Evolutionary conservation across 2,329 filamentous ascomycete species (phyloP).

Genomic region (Cladosporium velox): DNA sequence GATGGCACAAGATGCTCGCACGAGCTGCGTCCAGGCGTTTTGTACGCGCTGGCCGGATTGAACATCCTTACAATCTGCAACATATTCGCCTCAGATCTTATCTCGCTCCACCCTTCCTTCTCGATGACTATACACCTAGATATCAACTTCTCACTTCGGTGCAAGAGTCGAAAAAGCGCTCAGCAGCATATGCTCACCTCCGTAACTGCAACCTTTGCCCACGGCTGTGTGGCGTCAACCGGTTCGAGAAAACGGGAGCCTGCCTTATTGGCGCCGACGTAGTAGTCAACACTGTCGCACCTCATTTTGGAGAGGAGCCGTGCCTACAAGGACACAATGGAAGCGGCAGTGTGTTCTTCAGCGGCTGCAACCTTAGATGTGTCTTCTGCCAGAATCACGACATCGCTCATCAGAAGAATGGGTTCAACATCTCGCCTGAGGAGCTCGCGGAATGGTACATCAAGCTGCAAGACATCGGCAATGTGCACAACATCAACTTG

Average conservation of each 20-base stretch:
- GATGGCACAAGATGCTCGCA: slow-evolving; percentile 23
- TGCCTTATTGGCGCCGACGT: slow-evolving; percentile 74
- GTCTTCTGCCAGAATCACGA: slow-evolving; percentile 81
- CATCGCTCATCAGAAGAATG: slow-evolving; percentile 79
- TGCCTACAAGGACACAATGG: slow-evolving; percentile 82
- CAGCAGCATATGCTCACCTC: slow-evolving; percentile 72
- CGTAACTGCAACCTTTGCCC: slow-evolving; percentile 81
- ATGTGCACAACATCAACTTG: slow-evolving; percentile 87
- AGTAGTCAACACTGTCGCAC: slow-evolving; percentile 81
- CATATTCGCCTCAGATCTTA: slow-evolving; percentile 26
- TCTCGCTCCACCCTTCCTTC: slow-evolving; percentile 66
- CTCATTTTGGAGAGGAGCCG: slow-evolving; percentile 82
- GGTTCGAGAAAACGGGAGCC: slow-evolving; percentile 75
- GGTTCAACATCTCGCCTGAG: slow-evolving; percentile 76
- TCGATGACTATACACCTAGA: slow-evolving; percentile 71
- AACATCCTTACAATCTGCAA: background rate
- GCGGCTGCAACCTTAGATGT: slow-evolving; percentile 73
- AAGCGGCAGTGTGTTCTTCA: slow-evolving; percentile 79
- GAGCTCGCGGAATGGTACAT: slow-evolving; percentile 80
- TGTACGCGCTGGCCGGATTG: slow-evolving; percentile 8
- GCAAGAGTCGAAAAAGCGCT: slow-evolving; percentile 73
- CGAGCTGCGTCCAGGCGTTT: background rate
- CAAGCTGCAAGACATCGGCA: slow-evolving; percentile 76
- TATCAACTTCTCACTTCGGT: slow-evolving; percentile 68
- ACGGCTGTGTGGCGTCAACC: slow-evolving; percentile 73